These are phyloP conservation scores for Paraphoma chrysanthemicola DNA, from an alignment of 2,329 filamentous ascomycete genomes.

Conservation along the genomic window DNA sequence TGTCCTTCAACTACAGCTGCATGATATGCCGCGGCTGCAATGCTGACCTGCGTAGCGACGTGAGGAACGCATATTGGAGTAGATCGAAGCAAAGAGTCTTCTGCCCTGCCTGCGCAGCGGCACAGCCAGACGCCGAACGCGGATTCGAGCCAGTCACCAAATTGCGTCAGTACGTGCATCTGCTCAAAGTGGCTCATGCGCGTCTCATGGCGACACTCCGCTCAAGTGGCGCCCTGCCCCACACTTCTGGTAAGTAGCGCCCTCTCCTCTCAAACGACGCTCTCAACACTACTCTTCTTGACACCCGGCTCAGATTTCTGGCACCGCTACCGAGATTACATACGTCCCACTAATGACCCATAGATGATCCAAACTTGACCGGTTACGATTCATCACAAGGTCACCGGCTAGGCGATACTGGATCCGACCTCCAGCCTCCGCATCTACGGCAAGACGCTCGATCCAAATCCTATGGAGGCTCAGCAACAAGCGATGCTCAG, in stretches of 20 bases:
- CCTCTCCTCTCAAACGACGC: constrained; percentile 16
- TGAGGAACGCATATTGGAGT: constrained; percentile 76
- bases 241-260: constrained; percentile 64
- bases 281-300: constrained; percentile 39
- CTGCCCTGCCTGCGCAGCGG: constrained; percentile 71
- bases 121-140: constrained; percentile 62
- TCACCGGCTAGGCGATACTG: constrained; percentile 59
- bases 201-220: constrained; percentile 86
- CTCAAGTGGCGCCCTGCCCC: constrained; percentile 80
- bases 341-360: constrained; percentile 38
- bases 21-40: constrained; percentile 74
- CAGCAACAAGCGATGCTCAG: constrained; percentile 61
- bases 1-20: constrained; percentile 85
- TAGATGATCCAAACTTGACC: constrained; percentile 73
- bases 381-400: constrained; percentile 73
- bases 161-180: constrained; percentile 91
- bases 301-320: constrained; percentile 38
- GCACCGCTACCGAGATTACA: constrained; percentile 37
- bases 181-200: constrained; percentile 89
- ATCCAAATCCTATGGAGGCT: constrained; percentile 76
- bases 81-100: constrained; percentile 71
- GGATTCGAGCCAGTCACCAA: constrained; percentile 80
- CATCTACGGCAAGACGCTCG: constrained; percentile 70
- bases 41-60: constrained; percentile 71
- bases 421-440: constrained; percentile 57